Conservation (phyloP, 768 basidiomycete genomes). For the Pleurotus salmoneostramineus region DNA sequence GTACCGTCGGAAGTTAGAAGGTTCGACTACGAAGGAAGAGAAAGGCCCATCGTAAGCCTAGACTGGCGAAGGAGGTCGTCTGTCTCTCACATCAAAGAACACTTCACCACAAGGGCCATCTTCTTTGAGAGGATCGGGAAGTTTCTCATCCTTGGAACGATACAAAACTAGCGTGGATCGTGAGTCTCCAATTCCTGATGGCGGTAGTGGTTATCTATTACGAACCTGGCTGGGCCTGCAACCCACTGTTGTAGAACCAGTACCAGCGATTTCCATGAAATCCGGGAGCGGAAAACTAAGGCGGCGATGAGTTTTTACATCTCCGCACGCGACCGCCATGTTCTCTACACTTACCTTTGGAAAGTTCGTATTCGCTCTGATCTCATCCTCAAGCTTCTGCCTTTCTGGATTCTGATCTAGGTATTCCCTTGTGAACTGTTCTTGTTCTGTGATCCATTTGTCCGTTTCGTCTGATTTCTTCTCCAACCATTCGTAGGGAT, state of each 20-base stretch:
- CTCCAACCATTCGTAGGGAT: slow-evolving; percentile 79
- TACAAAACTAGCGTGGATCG: slow-evolving; percentile 43
- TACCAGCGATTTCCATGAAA: slow-evolving; percentile 75
- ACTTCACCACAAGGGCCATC: slow-evolving; percentile 53
- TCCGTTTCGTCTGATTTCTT: slow-evolving; percentile 59
- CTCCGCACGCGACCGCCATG: background rate
- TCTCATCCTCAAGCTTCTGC: slow-evolving; percentile 51
- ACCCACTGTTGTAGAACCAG: slow-evolving; percentile 76
- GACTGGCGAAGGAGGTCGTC: background rate
- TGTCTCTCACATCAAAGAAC: slow-evolving; percentile 68
- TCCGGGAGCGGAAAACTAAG: slow-evolving; percentile 59
- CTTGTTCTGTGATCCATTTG: slow-evolving; percentile 60
- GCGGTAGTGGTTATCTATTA: slow-evolving; percentile 17
- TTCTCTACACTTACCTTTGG: slow-evolving; percentile 28
- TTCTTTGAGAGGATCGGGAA: slow-evolving; percentile 51
- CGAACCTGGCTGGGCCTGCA: slow-evolving; percentile 60
- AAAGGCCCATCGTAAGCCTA: background rate
- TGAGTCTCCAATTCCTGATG: slow-evolving; percentile 1
- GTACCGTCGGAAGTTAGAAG: slow-evolving; percentile 70
- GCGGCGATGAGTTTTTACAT: background rate
- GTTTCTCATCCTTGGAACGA: slow-evolving; percentile 46
- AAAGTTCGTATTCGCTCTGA: slow-evolving; percentile 42
- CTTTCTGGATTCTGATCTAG: slow-evolving; percentile 63
- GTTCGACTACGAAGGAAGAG: slow-evolving; percentile 49
- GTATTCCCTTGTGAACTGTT: slow-evolving; percentile 51